Base-by-base conservation (phyloP, 176 grass and related monocot species). In the Canna indica region DNA sequence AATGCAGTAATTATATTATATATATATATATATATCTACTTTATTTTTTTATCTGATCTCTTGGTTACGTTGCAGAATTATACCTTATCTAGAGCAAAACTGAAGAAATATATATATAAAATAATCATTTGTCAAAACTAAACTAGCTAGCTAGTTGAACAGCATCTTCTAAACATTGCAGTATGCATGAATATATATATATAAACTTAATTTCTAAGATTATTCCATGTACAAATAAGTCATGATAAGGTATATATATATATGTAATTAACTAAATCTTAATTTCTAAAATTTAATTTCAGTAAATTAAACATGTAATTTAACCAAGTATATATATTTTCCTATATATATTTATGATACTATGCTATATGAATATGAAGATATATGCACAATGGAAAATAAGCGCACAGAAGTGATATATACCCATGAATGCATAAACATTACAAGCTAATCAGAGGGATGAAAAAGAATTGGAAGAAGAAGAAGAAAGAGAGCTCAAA, bases 401-500 rank as follows among this genome's bases (percentile, higher is more conserved):
- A n/a, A n/a, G n/a, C n/a, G n/a, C n/a, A n/a, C n/a, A n/a, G n/a
- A n/a, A n/a, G n/a, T n/a, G n/a, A n/a, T n/a, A n/a, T n/a, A n/a
- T n/a, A n/a, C n/a, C 47, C 18, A 50, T 50, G 47, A 62, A 31
- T 62, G 59, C 24, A 25, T 22, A 62, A 67, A 67, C 35, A 67
- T 42, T 67, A 67, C 64, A 41, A 38, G 8, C 64, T 41, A 20
- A 42, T 31, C 22, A 41, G 24, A n/a, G 18, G 24, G 24, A 57
- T 20, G 18, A 57, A 57, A 0, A 18, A n/a, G 53, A 57, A n/a
- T 0, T 2, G 22, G 58, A 10, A 61, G 58, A 28, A 30, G 58
- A 61, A 31, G 12, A 15, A 61, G 14, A 44, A 67, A 26, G 12
- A 42, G 17, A 17, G 27, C 41, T 44, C 18, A 66, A 38, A 38